These are phyloP conservation scores for Fusarium avenaceum DNA, from an alignment of 2,329 filamentous ascomycete genomes.

Conservation along the genomic window DNA sequence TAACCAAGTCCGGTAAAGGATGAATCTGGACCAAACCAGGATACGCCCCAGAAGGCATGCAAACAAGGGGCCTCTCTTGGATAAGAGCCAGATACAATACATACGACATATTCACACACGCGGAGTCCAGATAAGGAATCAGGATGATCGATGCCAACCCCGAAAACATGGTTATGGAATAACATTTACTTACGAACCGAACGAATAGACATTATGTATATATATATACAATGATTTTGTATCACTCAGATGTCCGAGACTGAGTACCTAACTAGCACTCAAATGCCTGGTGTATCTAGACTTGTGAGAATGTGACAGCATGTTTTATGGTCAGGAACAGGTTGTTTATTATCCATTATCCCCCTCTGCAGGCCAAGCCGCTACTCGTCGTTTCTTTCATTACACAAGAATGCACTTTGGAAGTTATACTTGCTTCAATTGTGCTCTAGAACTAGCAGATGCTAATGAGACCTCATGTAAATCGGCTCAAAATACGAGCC, in stretches of 20 bases:
- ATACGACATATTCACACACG: slow-evolving; percentile 8
- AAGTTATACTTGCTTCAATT: too few relatives aligned
- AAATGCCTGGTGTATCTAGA: neutral
- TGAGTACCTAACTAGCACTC: too few relatives aligned
- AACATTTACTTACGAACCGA: slow-evolving; percentile 29
- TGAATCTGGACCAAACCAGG: slow-evolving; percentile 1
- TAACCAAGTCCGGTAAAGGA: neutral
- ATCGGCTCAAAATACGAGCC: neutral
- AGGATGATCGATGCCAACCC: slow-evolving; percentile 43
- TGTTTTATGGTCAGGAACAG: neutral
- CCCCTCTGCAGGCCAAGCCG: too few relatives aligned
- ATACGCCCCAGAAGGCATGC: neutral
- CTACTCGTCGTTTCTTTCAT: neutral
- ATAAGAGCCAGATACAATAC: slow-evolving; percentile 20
- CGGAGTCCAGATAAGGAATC: slow-evolving; percentile 11
- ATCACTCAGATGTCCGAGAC: neutral
- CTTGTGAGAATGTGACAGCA: neutral
- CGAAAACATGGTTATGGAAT: slow-evolving; percentile 39
- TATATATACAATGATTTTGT: slow-evolving; percentile 15
- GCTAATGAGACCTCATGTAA: neutral
- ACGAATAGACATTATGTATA: slow-evolving; percentile 38
- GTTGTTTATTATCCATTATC: too few relatives aligned
- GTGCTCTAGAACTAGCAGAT: too few relatives aligned
- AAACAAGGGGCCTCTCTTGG: slow-evolving; percentile 9
- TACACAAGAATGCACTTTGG: neutral